phyloP scores from a whole-genome alignment of 2,329 filamentous ascomycete species.

The Malbranchea zuffiana region DNA sequence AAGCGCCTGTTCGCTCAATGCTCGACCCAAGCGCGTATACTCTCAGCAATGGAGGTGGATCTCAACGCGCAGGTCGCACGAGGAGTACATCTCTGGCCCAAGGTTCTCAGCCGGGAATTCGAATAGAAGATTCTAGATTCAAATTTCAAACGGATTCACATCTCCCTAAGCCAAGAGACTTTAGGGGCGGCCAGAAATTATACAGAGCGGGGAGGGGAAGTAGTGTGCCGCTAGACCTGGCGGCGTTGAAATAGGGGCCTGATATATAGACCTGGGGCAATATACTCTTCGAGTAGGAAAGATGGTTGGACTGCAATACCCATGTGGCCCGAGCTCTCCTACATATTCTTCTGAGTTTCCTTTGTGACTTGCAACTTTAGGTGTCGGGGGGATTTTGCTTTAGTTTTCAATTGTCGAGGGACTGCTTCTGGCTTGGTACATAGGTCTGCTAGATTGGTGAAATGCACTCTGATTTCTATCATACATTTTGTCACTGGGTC shows the following conservation, averaged over 20 bases:
- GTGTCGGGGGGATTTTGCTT: no score
- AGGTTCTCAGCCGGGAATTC: conserved; percentile 16
- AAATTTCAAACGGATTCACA: conserved; percentile 73
- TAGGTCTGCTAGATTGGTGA: no score
- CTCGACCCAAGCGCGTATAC: conserved; percentile 70
- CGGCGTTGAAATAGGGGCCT: conserved; percentile 34
- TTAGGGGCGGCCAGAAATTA: conserved; percentile 59
- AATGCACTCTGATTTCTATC: no score
- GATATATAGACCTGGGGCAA: no score
- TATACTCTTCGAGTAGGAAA: no score
- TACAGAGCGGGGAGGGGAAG: conserved; percentile 88
- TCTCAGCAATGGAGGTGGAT: conserved; percentile 49
- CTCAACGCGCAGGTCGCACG: conserved; percentile 20
- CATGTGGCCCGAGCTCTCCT: no score
- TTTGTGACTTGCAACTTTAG: no score
- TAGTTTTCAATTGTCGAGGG: no score
- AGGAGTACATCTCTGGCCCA: conserved; percentile 17
- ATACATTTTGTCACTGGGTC: no score
- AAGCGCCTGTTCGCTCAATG: conserved; percentile 47
- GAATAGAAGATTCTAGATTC: conserved; percentile 72
- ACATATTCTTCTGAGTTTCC: no score
- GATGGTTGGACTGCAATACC: no score
- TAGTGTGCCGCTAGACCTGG: conserved; percentile 82
- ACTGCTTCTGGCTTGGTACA: no score
- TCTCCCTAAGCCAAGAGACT: conserved; percentile 76